Percentiles rank a stretch among this genome's conserved stretches.
Conservation (phyloP, 2,329 filamentous ascomycete species). For the Aureobasidium lini region DNA sequence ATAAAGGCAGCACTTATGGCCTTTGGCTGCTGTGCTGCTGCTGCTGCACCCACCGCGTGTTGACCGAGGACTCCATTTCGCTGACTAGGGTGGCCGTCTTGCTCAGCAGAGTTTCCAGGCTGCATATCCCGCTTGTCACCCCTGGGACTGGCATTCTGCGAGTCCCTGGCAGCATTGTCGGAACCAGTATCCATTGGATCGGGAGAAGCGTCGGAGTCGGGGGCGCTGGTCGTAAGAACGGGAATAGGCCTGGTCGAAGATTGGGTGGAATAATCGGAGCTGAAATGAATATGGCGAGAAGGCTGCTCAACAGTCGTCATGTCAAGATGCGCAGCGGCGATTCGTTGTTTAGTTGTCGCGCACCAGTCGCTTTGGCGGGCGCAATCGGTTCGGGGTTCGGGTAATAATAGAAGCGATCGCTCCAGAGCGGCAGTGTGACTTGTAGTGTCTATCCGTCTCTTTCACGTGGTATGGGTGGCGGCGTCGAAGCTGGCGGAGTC, state of each 20-base stretch:
- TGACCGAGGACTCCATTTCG: constrained; percentile 35
- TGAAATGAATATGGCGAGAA: constrained; percentile 10
- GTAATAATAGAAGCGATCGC: not conserved
- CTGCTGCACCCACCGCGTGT: constrained; percentile 50
- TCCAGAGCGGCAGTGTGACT: not conserved
- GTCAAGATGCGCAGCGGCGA: constrained; percentile 5
- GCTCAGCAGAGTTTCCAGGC: constrained; percentile 25
- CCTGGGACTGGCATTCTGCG: constrained; percentile 42
- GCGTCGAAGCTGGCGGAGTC: not conserved
- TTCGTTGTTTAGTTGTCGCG: not conserved
- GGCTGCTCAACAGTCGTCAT: constrained; percentile 14
- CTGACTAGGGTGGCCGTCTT: constrained; percentile 23
- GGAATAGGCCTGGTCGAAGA: constrained; percentile 30
- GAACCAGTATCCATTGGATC: constrained; percentile 51
- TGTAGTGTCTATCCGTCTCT: not conserved
- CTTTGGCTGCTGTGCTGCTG: constrained; percentile 85
- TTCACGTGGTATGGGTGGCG: not conserved
- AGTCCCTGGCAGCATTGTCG: constrained; percentile 26
- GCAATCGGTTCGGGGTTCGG: not conserved
- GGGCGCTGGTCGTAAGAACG: constrained; percentile 42
- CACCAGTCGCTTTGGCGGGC: not conserved
- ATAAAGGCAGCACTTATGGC: constrained; percentile 98
- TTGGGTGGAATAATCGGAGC: not conserved
- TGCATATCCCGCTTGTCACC: constrained; percentile 37
- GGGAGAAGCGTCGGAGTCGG: constrained; percentile 36